phyloP scores from a whole-genome alignment of 2,329 filamentous ascomycete species.

The Myotisia sp. region DNA sequence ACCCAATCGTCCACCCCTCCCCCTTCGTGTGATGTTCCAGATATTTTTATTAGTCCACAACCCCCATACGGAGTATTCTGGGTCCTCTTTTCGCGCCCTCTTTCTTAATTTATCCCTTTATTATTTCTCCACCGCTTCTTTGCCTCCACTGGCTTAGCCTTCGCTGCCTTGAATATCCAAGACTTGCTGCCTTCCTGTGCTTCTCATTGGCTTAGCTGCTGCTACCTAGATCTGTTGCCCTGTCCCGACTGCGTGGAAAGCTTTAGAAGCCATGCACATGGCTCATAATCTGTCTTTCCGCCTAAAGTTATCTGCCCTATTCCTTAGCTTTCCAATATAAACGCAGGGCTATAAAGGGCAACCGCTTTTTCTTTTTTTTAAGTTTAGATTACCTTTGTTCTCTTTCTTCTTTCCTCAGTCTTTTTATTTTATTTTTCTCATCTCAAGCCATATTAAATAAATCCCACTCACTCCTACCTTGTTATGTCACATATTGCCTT shows the following conservation, averaged over 20 bases:
- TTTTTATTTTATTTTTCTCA: no score
- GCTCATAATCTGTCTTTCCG: constrained; percentile 2
- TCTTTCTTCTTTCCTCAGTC: constrained; percentile 1
- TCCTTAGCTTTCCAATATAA: background rate
- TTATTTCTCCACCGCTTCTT: background rate
- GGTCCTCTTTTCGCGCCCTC: background rate
- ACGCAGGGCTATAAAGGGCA: background rate
- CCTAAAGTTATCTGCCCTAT: constrained; percentile 6
- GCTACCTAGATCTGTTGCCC: constrained; percentile 9
- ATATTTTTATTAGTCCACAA: no score
- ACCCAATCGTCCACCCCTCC: background rate
- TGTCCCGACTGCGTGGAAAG: constrained; percentile 14
- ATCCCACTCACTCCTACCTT: background rate
- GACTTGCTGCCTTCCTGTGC: background rate
- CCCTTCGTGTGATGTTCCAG: no score
- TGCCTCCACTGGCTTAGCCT: background rate
- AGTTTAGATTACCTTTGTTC: constrained; percentile 1
- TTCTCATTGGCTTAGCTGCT: constrained; percentile 4
- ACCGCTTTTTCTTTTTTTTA: constrained; percentile 3
- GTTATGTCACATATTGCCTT: background rate
- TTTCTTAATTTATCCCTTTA: background rate
- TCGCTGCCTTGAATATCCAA: background rate
- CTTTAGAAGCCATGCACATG: constrained; percentile 14
- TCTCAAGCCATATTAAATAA: constrained; percentile 1
- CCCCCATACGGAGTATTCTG: no score